phyloP scores from a whole-genome alignment of 305 asterid species.

The Rubia balearica region DNA sequence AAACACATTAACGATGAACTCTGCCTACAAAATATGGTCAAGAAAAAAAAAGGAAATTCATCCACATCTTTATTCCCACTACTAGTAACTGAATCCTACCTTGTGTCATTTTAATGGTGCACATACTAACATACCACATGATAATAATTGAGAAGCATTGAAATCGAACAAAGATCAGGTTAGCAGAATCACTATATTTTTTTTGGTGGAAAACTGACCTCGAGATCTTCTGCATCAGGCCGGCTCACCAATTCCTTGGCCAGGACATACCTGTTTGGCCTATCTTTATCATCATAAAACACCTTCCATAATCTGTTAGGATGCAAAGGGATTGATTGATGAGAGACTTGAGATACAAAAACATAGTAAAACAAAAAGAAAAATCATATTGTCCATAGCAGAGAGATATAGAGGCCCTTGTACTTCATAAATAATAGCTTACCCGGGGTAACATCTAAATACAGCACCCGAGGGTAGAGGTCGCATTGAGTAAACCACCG shows the following conservation, averaged over 20 bases:
- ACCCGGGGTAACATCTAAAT: constrained; percentile 93
- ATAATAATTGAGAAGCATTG: background rate
- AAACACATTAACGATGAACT: background rate
- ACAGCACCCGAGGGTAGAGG: constrained; percentile 85
- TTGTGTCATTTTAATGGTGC: background rate
- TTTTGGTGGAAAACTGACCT: constrained; percentile 44
- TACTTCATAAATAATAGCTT: constrained; percentile 21
- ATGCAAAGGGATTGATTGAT: background rate
- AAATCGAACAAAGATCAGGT: background rate
- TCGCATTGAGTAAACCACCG: constrained; percentile 77
- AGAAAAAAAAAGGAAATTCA: constrained; percentile 6
- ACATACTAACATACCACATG: background rate
- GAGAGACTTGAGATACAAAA: background rate
- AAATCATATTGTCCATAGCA: background rate
- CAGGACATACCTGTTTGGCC: constrained; percentile 76
- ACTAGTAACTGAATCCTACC: background rate
- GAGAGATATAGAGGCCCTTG: background rate
- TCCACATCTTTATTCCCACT: background rate
- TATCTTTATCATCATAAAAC: constrained; percentile 76
- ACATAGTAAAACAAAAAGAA: background rate
- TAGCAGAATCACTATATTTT: background rate
- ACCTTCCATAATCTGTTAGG: constrained; percentile 75
- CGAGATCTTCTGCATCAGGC: constrained; percentile 81
- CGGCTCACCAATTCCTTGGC: constrained; percentile 73
- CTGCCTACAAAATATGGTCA: background rate